These are phyloP conservation scores for Pilatotrama ljubarskyi DNA, from an alignment of 768 basidiomycete species.

Conservation along the genomic window DNA sequence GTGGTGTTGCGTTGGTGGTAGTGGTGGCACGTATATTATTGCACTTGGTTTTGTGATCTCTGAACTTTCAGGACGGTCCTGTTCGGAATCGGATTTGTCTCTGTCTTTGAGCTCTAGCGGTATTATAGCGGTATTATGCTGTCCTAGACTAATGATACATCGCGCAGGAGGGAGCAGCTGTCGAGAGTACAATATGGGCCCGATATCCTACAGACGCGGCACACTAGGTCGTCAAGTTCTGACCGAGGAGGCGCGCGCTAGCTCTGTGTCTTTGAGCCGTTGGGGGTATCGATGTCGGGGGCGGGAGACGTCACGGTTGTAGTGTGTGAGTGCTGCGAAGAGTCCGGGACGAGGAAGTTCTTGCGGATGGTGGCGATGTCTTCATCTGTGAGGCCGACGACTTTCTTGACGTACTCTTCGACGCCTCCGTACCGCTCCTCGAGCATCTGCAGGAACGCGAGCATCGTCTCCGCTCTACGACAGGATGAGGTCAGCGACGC, in stretches of 20 bases:
- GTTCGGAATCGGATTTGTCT: too few species aligned
- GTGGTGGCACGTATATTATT: not conserved
- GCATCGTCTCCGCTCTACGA: constrained; percentile 71
- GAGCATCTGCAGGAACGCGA: constrained; percentile 63
- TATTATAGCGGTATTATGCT: constrained; percentile 7
- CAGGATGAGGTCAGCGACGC: not conserved
- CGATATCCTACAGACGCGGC: not conserved
- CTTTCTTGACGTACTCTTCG: constrained; percentile 58
- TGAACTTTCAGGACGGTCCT: not conserved
- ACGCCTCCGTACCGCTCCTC: constrained; percentile 67
- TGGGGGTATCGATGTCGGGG: not conserved
- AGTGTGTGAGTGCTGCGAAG: not conserved
- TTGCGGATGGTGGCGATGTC: constrained; percentile 61
- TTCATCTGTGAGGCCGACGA: constrained; percentile 58
- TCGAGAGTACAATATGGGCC: constrained; percentile 1
- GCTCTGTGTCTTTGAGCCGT: not conserved
- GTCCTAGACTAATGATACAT: constrained; percentile 16
- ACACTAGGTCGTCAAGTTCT: not conserved
- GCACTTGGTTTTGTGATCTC: not conserved
- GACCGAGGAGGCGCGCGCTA: not conserved
- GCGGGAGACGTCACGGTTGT: not conserved
- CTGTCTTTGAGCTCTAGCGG: not conserved
- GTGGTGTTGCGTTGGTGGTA: not conserved
- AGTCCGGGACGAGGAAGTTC: constrained; percentile 42
- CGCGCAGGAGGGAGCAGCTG: not conserved